Percentiles rank a stretch among this genome's conserved stretches.
These are phyloP conservation scores for Stagonosporopsis cucurbitacearum DNA, from an alignment of 2,329 filamentous ascomycete species.

Conservation along the genomic window DNA sequence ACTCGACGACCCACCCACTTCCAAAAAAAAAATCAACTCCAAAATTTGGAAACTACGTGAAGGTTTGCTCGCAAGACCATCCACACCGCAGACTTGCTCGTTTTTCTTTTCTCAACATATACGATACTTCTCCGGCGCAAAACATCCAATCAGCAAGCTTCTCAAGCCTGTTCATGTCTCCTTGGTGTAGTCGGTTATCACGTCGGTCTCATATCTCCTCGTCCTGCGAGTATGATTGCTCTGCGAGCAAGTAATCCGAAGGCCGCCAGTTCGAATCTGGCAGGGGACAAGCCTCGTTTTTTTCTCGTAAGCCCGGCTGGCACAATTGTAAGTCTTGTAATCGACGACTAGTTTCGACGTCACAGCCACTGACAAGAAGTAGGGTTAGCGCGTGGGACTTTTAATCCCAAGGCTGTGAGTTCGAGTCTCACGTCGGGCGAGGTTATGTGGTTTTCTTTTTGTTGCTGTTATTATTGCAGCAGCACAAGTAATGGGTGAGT, in stretches of 20 bases:
- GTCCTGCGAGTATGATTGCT: constrained; percentile 37
- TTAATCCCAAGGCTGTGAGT: constrained; percentile 33
- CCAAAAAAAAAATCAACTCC: constrained; percentile 1
- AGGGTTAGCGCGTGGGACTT: constrained; percentile 33
- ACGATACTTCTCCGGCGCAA: accelerated
- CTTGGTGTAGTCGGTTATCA: constrained; percentile 49
- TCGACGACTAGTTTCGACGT: too few species aligned
- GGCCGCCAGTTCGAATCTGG: constrained; percentile 48
- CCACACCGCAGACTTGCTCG: too few species aligned
- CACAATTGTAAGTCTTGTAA: constrained; percentile 23
- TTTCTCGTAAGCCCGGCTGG: constrained; percentile 25
- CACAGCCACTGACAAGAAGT: not conserved
- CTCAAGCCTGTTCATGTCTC: constrained; percentile 24
- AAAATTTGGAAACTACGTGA: not conserved
- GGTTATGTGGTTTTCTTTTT: not conserved
- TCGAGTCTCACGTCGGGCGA: constrained; percentile 25
- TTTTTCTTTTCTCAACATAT: not conserved
- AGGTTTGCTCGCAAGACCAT: too few species aligned
- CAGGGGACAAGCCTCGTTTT: constrained; percentile 27
- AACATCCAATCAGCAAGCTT: constrained; percentile 16
- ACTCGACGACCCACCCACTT: constrained; percentile 1
- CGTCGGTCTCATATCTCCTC: constrained; percentile 44
- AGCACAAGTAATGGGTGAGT: not conserved
- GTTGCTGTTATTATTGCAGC: not conserved
- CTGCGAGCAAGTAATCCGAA: constrained; percentile 38